Base-by-base conservation (phyloP, 169 alveolate genomes). In the Plasmodium ovale region DNA sequence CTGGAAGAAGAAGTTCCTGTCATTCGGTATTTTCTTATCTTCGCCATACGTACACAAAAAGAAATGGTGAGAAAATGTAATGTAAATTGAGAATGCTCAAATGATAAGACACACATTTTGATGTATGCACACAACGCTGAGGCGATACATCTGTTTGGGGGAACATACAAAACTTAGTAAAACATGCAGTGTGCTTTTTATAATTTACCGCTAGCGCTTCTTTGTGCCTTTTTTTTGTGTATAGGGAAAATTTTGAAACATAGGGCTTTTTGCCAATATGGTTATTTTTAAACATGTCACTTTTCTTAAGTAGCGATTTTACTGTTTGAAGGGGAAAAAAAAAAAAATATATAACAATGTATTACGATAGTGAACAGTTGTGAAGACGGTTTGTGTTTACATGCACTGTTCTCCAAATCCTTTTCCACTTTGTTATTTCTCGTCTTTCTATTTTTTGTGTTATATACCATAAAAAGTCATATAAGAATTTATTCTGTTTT, bases 191-290 rank as follows among this genome's bases (percentile, higher is more conserved):
- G 31, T 56, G 39, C 19, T 70, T 12, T 54, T 69, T 39, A 21
- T 31, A 21, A 69, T 88, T 23, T 72, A 93, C 96, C 74, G 77
- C 71, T 67, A 91, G 25, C 7, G 96, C 95, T 71, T 93, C 96
- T 72, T 93, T 93, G 85, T 93, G 96, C n/a, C 96, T 87, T 65
- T 93, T 93, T 71, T 93, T 93, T n/a, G 96, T 89, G 51, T 35
- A 88, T 3, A 93, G 31, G 29, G 69, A 60, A 77, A 77, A 77
- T 23, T 77, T 77, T n/a, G 88, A 44, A 27, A 33, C 69, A 72
- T 72, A 54, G n/a, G 47, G n/a, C 37, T 14, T 60, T 60, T 77
- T 77, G 27, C 14, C 14, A 23, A 42, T 16, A 44, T 21, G 4
- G 35, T 39, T n/a, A 62, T 47, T 77, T 64, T 60, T 77, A 77